Evolutionary conservation across 306 rosid species (phyloP).

Genomic region (Cucurbita maxima): DNA sequence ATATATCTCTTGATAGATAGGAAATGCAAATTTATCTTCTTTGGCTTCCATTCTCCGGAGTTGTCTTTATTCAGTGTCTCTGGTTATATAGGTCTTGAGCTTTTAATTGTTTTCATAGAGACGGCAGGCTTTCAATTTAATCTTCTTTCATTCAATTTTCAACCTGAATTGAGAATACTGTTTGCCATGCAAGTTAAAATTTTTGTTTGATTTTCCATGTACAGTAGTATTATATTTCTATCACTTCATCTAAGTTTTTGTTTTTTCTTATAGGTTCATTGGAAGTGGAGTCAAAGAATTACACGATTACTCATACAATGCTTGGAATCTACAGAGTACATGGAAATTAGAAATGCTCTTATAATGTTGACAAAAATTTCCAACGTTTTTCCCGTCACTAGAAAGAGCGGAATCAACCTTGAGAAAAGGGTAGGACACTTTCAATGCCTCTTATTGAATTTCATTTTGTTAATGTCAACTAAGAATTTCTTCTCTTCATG

Average conservation of each 20-base stretch:
- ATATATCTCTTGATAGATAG: not conserved
- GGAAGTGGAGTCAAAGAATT: conserved; percentile 99
- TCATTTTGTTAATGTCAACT: not conserved
- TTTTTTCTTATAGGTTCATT: conserved; percentile 52
- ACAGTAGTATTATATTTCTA: not conserved
- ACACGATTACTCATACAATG: conserved; percentile 81
- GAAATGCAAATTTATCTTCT: not conserved
- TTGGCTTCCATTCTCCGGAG: not conserved
- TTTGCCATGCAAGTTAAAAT: not conserved
- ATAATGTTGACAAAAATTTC: conserved; percentile 87
- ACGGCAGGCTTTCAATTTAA: not conserved
- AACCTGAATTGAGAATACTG: not conserved
- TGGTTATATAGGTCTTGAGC: not conserved
- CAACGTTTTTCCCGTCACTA: conserved; percentile 86
- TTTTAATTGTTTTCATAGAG: not conserved
- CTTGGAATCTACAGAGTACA: conserved; percentile 88
- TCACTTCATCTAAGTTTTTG: not conserved
- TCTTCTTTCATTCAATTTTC: not conserved
- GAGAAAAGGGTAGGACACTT: conserved; percentile 67
- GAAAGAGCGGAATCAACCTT: conserved; percentile 87
- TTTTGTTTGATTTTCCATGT: not conserved
- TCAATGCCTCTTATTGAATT: not conserved
- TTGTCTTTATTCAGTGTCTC: not conserved
- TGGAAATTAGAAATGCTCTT: conserved; percentile 96
- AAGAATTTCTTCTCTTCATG: conserved; percentile 2